Evolutionary conservation across 1,284 basidiomycete species (phyloP).

Genomic region (Tylopilus orsonianus): DNA sequence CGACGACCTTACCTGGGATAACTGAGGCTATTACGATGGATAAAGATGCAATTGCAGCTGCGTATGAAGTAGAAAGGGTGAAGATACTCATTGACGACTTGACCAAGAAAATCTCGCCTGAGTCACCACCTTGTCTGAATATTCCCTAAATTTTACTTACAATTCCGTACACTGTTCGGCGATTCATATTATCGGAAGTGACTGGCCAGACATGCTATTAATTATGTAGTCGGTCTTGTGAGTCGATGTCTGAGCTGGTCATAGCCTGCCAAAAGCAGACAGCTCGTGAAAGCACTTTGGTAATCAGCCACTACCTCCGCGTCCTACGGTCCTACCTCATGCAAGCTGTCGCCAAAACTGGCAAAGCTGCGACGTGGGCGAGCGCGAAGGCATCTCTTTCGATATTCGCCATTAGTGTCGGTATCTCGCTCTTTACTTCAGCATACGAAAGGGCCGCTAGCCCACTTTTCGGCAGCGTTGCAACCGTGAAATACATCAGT

Average conservation of each 20-base stretch:
- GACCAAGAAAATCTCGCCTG: constrained; percentile 32
- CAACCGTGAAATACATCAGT: constrained; percentile 38
- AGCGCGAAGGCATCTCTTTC: constrained; percentile 23
- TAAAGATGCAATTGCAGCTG: constrained; percentile 42
- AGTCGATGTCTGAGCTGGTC: too few relatives aligned
- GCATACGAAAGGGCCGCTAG: constrained; percentile 42
- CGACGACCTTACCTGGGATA: constrained; percentile 61
- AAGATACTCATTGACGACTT: constrained; percentile 41
- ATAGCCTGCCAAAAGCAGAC: too few relatives aligned
- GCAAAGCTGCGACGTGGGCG: constrained; percentile 13
- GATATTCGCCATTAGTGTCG: constrained; percentile 33
- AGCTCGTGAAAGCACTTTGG: too few relatives aligned
- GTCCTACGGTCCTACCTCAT: too few relatives aligned
- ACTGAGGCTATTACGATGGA: constrained; percentile 61
- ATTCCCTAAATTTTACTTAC: background rate
- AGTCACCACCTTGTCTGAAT: background rate
- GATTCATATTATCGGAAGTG: too few relatives aligned
- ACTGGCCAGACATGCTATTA: too few relatives aligned
- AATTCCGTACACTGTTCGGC: too few relatives aligned
- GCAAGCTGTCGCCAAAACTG: too few relatives aligned
- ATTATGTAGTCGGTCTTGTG: too few relatives aligned
- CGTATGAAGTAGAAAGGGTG: constrained; percentile 50
- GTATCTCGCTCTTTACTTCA: constrained; percentile 40
- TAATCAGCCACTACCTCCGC: too few relatives aligned
- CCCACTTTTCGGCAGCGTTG: constrained; percentile 46